Percentiles rank a stretch among this genome's conserved stretches.
These are phyloP conservation scores for Sporisorium iseilematis-ciliati DNA, from an alignment of 1,284 basidiomycete genomes.

Conservation along the genomic window DNA sequence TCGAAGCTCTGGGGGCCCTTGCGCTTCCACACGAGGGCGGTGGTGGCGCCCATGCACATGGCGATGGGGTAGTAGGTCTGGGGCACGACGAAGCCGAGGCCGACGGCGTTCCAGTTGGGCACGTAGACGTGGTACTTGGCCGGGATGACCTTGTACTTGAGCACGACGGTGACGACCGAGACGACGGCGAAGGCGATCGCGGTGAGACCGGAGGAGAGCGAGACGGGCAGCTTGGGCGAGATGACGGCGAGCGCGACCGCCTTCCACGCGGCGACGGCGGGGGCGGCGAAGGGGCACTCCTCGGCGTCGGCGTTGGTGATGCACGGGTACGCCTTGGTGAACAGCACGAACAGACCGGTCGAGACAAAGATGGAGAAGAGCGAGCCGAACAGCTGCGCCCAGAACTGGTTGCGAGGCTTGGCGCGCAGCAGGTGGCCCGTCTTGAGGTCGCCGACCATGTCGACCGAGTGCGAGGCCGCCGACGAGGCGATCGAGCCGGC, in stretches of 20 bases:
- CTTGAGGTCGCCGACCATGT: slow-evolving; percentile 82
- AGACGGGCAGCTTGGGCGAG: slow-evolving; percentile 55
- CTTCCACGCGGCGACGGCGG: slow-evolving; percentile 76
- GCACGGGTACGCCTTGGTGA: slow-evolving; percentile 76
- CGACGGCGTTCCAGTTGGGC: slow-evolving; percentile 79
- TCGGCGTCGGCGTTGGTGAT: slow-evolving; percentile 72
- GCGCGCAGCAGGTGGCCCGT: slow-evolving; percentile 79
- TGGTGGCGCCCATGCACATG: slow-evolving; percentile 66
- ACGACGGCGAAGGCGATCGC: slow-evolving; percentile 75
- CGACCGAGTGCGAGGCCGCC: slow-evolving; percentile 76
- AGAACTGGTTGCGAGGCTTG: slow-evolving; percentile 78
- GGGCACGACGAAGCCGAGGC: slow-evolving; percentile 74
- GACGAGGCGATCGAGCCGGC: slow-evolving; percentile 76
- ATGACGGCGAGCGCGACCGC: slow-evolving; percentile 76
- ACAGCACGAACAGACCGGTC: slow-evolving; percentile 59
- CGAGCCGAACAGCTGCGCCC: slow-evolving; percentile 72
- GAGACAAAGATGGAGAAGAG: slow-evolving; percentile 55
- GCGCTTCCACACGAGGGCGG: slow-evolving; percentile 73
- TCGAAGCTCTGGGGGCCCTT: slow-evolving; percentile 70
- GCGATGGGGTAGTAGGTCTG: slow-evolving; percentile 63
- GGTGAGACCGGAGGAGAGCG: slow-evolving; percentile 73
- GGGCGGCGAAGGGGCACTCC: slow-evolving; percentile 75
- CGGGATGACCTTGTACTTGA: slow-evolving; percentile 75
- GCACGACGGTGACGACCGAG: slow-evolving; percentile 73
- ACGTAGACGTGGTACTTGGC: slow-evolving; percentile 74